These are phyloP conservation scores for Eucalyptus paniculata DNA, from an alignment of 345 rosid species.

Conservation along the genomic window DNA sequence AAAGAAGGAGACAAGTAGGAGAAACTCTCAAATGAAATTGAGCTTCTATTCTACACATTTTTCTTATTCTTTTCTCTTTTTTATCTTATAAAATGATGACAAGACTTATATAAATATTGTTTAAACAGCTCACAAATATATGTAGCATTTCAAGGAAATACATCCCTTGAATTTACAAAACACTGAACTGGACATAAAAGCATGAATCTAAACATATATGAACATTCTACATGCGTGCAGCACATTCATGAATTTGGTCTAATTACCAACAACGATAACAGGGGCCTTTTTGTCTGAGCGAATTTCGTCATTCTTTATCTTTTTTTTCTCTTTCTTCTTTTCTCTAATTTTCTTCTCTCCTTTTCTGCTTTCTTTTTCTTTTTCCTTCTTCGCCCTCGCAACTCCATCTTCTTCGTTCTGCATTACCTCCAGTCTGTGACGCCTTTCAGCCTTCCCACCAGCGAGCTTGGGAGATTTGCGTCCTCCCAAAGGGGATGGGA, in stretches of 20 bases:
- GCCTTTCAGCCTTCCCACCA: neutral
- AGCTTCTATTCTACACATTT: neutral
- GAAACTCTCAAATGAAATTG: neutral
- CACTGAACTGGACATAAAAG: neutral
- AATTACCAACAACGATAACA: neutral
- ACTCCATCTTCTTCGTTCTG: neutral
- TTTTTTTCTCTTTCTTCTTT: neutral
- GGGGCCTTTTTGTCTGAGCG: neutral
- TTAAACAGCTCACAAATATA: too few relatives aligned
- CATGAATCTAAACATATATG: too few relatives aligned
- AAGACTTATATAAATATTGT: too few relatives aligned
- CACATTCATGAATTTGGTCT: neutral
- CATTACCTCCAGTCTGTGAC: neutral
- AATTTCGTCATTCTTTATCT: neutral
- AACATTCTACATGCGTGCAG: neutral
- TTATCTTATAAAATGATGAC: too few relatives aligned
- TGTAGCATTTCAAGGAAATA: neutral
- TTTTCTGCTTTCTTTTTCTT: accelerated
- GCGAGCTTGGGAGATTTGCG: neutral
- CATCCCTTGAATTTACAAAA: neutral
- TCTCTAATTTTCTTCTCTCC: neutral
- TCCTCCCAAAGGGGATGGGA: neutral
- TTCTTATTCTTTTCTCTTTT: too few relatives aligned
- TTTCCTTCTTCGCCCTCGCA: neutral
- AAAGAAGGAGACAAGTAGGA: neutral